A percentile compares a stretch with the other conserved stretches of the same genome.
Evolutionary conservation across 352 stramenopile species (phyloP).

Genomic region (Phytophthora brassicae): DNA sequence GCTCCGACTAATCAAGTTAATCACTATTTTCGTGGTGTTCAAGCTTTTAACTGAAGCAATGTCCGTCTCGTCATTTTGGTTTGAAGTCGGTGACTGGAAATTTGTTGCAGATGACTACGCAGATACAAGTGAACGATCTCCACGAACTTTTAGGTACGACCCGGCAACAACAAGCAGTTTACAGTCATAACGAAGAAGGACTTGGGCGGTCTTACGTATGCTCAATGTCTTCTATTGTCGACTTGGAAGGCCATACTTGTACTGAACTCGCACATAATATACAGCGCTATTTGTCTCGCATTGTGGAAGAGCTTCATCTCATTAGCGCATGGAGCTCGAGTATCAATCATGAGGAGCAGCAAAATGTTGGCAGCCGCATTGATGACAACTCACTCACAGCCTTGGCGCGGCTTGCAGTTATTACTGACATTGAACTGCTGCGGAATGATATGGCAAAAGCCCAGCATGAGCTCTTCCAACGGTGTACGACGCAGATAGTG

Average conservation of each 20-base stretch:
- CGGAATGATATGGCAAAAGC: conserved; percentile 32
- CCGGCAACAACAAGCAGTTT: background rate
- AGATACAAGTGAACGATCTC: conserved; percentile 4
- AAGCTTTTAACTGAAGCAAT: background rate
- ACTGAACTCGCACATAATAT: conserved; percentile 36
- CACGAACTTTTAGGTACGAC: background rate
- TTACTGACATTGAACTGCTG: conserved; percentile 26
- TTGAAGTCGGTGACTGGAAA: background rate
- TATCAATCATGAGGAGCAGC: conserved; percentile 12
- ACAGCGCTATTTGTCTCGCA: conserved; percentile 48
- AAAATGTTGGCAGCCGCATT: conserved; percentile 1
- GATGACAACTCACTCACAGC: conserved; percentile 12
- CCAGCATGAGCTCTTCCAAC: conserved; percentile 47
- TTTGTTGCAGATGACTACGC: conserved; percentile 8
- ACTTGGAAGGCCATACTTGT: conserved; percentile 31
- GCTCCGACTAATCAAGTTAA: background rate
- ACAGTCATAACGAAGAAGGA: conserved; percentile 9
- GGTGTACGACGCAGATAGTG: conserved; percentile 33
- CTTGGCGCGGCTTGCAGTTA: conserved; percentile 23
- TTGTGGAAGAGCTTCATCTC: conserved; percentile 57
- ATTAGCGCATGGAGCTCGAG: conserved; percentile 44
- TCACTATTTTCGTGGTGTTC: background rate
- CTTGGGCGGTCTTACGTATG: conserved; percentile 31
- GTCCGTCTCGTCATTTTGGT: background rate
- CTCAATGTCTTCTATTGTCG: conserved; percentile 37